These are phyloP conservation scores for Umbelopsis sp. DNA, from an alignment of 192 early-diverging fungal species.

Conservation along the genomic window DNA sequence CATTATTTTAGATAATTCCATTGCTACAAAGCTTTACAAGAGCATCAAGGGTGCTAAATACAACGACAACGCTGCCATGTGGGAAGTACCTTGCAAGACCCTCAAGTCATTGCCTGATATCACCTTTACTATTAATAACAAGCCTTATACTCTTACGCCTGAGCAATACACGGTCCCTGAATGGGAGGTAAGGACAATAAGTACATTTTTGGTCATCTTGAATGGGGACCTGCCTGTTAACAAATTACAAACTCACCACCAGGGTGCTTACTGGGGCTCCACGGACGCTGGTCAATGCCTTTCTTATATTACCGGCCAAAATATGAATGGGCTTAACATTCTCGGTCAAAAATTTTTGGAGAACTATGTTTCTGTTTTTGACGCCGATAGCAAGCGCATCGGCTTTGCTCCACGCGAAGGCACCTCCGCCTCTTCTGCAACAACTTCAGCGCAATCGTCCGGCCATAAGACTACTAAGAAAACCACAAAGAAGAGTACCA, in stretches of 20 bases:
- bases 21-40: not conserved
- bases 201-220: not conserved
- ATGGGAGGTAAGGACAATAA: conserved; percentile 17
- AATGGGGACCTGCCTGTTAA: not conserved
- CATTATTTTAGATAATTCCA: conserved; percentile 17
- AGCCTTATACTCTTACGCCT: conserved; percentile 26
- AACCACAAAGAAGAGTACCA: conserved; percentile 2
- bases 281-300: conserved; percentile 3
- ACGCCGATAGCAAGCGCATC: conserved; percentile 16
- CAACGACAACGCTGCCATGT: not conserved
- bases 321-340: conserved; percentile 20
- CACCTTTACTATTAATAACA: conserved; percentile 29
- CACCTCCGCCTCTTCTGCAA: not conserved
- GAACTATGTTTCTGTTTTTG: conserved; percentile 51
- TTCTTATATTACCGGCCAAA: conserved; percentile 1
- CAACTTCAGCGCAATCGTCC: not conserved
- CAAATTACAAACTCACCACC: too few relatives aligned
- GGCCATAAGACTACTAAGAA: not conserved
- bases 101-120: conserved; percentile 22
- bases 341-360: conserved; percentile 60
- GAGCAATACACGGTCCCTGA: conserved; percentile 30
- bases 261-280: not conserved
- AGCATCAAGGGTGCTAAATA: conserved; percentile 9
- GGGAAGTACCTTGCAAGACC: conserved; percentile 2
- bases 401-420: conserved; percentile 16